These are phyloP conservation scores for Erysimum cheiri DNA, from an alignment of 441 rosid species.

Conservation along the genomic window DNA sequence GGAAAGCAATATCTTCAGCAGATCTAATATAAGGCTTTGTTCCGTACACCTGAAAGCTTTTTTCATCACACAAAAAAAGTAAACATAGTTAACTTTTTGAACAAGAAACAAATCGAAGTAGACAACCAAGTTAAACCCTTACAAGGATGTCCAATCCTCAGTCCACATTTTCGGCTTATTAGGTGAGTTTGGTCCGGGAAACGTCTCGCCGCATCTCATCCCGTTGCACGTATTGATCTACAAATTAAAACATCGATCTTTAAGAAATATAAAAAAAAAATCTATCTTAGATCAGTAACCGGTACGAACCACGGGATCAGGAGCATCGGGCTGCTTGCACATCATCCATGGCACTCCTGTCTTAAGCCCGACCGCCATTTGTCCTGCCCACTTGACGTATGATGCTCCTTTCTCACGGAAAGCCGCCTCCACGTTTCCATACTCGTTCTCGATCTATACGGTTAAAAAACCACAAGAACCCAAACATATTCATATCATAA, in stretches of 20 bases:
- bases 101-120: slow-evolving; percentile 12
- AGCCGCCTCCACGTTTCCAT: slow-evolving; percentile 57
- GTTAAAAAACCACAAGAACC: slow-evolving; percentile 2
- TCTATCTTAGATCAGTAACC: not conserved
- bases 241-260: not conserved
- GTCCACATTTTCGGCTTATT: slow-evolving; percentile 75
- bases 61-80: slow-evolving; percentile 9
- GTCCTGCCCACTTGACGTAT: slow-evolving; percentile 67
- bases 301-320: slow-evolving; percentile 70
- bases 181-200: slow-evolving; percentile 68
- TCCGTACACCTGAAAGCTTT: slow-evolving; percentile 70
- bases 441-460: slow-evolving; percentile 73
- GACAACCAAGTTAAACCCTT: slow-evolving; percentile 33
- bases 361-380: slow-evolving; percentile 64
- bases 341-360: slow-evolving; percentile 81
- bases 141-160: slow-evolving; percentile 82
- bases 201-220: slow-evolving; percentile 75
- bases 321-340: slow-evolving; percentile 81
- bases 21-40: slow-evolving; percentile 66
- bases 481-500: not conserved
- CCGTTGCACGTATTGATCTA: slow-evolving; percentile 81
- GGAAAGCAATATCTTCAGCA: slow-evolving; percentile 71
- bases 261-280: slow-evolving; percentile 1
- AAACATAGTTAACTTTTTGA: slow-evolving; percentile 2
- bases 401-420: slow-evolving; percentile 58